Evolutionary conservation across 2,329 filamentous ascomycete genomes (phyloP).

Genomic region (Proliferodiscus dingleyae): DNA sequence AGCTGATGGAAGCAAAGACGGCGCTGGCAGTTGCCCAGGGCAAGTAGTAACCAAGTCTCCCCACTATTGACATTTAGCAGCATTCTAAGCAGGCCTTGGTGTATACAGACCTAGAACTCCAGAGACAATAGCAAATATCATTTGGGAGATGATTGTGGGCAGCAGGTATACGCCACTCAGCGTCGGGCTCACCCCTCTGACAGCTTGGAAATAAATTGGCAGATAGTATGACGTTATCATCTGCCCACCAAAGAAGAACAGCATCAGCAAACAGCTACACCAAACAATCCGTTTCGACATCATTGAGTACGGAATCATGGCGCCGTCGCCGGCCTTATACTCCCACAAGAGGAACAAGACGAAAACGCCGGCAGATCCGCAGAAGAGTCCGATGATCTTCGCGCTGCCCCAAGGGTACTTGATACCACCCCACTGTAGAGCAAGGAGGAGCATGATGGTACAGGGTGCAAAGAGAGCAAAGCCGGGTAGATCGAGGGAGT

Average conservation of each 20-base stretch:
- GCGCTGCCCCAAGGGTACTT: slow-evolving; percentile 19
- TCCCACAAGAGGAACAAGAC: no score
- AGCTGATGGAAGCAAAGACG: slow-evolving; percentile 9
- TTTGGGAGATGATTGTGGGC: slow-evolving; percentile 12
- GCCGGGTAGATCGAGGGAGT: slow-evolving; percentile 42
- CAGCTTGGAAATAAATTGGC: slow-evolving; percentile 17
- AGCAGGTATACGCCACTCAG: slow-evolving; percentile 7
- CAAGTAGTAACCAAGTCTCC: slow-evolving; percentile 31
- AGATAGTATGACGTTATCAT: slow-evolving; percentile 15
- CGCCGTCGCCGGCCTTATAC: no score
- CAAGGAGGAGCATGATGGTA: slow-evolving; percentile 38
- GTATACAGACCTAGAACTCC: slow-evolving; percentile 10
- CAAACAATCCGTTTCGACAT: no score
- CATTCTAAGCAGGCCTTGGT: no score
- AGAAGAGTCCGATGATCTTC: slow-evolving; percentile 13
- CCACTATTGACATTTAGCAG: slow-evolving; percentile 2
- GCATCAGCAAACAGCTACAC: no score
- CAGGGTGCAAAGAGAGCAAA: slow-evolving; percentile 37
- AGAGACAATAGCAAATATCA: slow-evolving; percentile 23
- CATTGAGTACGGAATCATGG: no score
- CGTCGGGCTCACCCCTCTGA: slow-evolving; percentile 5
- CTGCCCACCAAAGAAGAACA: slow-evolving; percentile 38
- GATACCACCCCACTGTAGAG: slow-evolving; percentile 41
- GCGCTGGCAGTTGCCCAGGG: slow-evolving; percentile 16
- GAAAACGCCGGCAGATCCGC: no score